These are phyloP conservation scores for Paulownia fortunei DNA, from an alignment of 257 asterid genomes.

Conservation along the genomic window DNA sequence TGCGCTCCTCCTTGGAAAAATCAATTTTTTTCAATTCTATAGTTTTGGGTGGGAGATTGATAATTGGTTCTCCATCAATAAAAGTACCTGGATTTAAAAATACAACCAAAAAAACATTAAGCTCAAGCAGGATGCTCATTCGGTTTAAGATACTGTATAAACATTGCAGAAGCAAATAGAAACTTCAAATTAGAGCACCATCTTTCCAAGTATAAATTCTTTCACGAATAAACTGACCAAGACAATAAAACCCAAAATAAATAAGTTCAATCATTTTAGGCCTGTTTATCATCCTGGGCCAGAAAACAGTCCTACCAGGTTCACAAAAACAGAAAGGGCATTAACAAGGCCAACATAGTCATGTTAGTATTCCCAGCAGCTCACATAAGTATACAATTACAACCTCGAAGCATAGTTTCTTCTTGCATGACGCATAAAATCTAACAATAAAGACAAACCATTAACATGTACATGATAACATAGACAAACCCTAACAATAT, in stretches of 20 bases:
- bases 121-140: constrained; percentile 26
- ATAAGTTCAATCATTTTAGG: not conserved
- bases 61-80: constrained; percentile 92
- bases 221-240: not conserved
- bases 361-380: not conserved
- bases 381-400: not conserved
- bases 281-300: not conserved
- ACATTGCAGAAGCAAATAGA: constrained; percentile 9
- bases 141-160: not conserved
- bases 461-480: not conserved
- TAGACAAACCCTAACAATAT: constrained; percentile 7
- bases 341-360: constrained; percentile 4
- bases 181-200: constrained; percentile 13
- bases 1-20: constrained; percentile 83
- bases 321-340: not conserved
- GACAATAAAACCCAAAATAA: not conserved
- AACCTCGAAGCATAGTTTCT: not conserved
- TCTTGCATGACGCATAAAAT: not conserved
- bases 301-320: not conserved
- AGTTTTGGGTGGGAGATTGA: constrained; percentile 83
- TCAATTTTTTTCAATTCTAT: constrained; percentile 79
- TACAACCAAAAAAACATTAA: constrained; percentile 29
- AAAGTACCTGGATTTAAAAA: constrained; percentile 60
- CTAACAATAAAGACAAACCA: constrained; percentile 6
- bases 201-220: not conserved